phyloP scores from a whole-genome alignment of 352 stramenopile species.

The Globisporangium cylindrosporum region DNA sequence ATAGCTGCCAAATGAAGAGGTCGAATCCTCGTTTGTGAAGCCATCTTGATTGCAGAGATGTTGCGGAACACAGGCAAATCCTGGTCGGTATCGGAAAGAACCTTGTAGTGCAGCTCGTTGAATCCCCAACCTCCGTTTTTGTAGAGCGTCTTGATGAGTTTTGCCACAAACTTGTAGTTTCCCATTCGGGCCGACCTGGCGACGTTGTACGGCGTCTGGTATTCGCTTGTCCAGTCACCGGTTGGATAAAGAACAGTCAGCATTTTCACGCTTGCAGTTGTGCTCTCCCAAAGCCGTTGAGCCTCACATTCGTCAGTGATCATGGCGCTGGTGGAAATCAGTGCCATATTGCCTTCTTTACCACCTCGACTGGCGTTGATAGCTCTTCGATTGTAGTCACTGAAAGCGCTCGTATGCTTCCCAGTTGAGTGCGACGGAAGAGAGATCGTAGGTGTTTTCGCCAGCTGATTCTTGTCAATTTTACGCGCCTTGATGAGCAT shows the following conservation, averaged over 20 bases:
- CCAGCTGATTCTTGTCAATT: constrained; percentile 38
- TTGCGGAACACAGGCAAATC: constrained; percentile 47
- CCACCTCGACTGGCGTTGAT: constrained; percentile 81
- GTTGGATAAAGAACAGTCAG: constrained; percentile 66
- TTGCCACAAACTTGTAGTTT: constrained; percentile 39
- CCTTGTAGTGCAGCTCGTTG: constrained; percentile 60
- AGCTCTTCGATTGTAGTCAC: constrained; percentile 77
- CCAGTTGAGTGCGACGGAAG: constrained; percentile 73
- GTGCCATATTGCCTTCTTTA: constrained; percentile 75
- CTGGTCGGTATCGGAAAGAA: constrained; percentile 40
- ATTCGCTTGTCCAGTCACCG: constrained; percentile 43
- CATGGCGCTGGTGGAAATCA: constrained; percentile 24
- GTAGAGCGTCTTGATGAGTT: constrained; percentile 38
- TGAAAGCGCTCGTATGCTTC: constrained; percentile 73
- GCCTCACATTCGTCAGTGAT: constrained; percentile 12
- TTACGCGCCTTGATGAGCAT: constrained; percentile 48
- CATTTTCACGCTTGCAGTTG: constrained; percentile 53
- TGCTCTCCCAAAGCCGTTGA: constrained; percentile 41
- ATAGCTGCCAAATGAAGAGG: constrained; percentile 72
- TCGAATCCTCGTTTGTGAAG: constrained; percentile 52
- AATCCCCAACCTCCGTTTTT: constrained; percentile 57
- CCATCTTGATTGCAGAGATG: constrained; percentile 71
- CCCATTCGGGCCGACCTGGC: constrained; percentile 23
- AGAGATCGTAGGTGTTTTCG: constrained; percentile 45
- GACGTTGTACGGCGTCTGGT: constrained; percentile 20